Evolutionary conservation across 208 protist species (phyloP), one percentile per base, ranked within the genome.

Genomic region (Acanthamoeba castellanii): DNA sequence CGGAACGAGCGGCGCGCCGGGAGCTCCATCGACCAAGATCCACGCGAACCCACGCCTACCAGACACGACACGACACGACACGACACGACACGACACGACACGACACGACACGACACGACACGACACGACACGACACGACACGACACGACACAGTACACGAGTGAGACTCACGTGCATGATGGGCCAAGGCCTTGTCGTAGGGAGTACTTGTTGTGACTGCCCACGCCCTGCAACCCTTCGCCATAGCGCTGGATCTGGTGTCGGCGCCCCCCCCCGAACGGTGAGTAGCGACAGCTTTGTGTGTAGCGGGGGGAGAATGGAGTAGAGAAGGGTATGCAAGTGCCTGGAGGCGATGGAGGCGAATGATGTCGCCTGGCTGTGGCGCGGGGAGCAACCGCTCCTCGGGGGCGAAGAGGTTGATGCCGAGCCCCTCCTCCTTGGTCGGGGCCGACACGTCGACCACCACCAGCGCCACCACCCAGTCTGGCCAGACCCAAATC

Each of bases 361-460:
- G 81, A 3, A 88, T 57, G 50, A 88, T 37, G 50, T 88, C 81
- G 5, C 81, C 81, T 1, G 27, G n/a, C 81, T 88, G 42, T 27
- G 81, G 81, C n/a, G 47, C 25, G 8, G 81, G 76, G 4, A 85
- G 81, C 42, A 88, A n/a, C 30, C 34, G 7, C 47, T 64, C 50
- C 30, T 32, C 22, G 52, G 50, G n/a, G 20, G 81, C 81, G 34
- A 88, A 88, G 32, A 88, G 52, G 81, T 88, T 88, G 50, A 64
- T 32, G 50, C 52, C 5, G 4, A 88, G 81, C 11, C n/a, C 81
- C 32, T 88, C 81, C 27, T 88, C 81, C n/a, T 37, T 27, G 32
- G 50, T 64, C n/a, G 81, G 81, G 11, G 81, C 81, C 14, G 81
- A 88, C n/a, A 88, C 81, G 32, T 88, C 81, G 7, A 64, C 32